Conservation (phyloP, 1,284 basidiomycete genomes). For the Volvariella surrecta region DNA sequence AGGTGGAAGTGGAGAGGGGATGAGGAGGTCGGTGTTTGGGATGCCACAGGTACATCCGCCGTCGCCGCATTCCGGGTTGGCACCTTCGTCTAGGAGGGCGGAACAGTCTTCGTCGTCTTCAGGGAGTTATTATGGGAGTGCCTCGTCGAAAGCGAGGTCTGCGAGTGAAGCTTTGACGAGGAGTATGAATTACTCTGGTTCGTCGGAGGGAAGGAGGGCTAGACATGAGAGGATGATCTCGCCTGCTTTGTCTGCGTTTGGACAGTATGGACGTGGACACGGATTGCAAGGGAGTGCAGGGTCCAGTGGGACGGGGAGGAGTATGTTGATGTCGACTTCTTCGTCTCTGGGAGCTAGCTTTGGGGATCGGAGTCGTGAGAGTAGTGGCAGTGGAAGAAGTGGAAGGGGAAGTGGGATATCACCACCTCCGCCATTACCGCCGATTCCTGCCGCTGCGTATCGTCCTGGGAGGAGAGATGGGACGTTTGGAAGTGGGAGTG, state of each 20-base stretch:
- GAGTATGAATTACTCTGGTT: too few relatives aligned
- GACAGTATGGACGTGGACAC: constrained; percentile 11
- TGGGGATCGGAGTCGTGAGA: too few relatives aligned
- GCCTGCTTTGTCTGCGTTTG: constrained; percentile 32
- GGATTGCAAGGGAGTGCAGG: constrained; percentile 7
- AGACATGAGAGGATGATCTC: constrained; percentile 15
- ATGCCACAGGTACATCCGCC: constrained; percentile 28
- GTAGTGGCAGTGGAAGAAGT: too few relatives aligned
- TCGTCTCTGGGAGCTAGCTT: too few relatives aligned
- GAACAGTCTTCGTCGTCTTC: too few relatives aligned
- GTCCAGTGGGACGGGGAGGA: constrained; percentile 5
- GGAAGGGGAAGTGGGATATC: neutral
- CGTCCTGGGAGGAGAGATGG: constrained; percentile 2
- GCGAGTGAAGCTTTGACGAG: too few relatives aligned
- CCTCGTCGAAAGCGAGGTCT: constrained; percentile 39
- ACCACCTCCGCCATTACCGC: too few relatives aligned
- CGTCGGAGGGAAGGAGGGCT: constrained; percentile 35
- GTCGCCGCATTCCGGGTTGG: neutral
- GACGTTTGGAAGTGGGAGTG: constrained; percentile 16
- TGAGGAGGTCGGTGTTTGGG: constrained; percentile 50
- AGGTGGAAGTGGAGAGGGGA: too few relatives aligned
- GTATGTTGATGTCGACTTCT: constrained; percentile 1
- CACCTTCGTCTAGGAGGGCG: neutral
- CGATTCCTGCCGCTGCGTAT: neutral
- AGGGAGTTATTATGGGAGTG: constrained; percentile 32